Evolutionary conservation across 345 rosid genomes (phyloP).

Genomic region (Hevea brasiliensis): DNA sequence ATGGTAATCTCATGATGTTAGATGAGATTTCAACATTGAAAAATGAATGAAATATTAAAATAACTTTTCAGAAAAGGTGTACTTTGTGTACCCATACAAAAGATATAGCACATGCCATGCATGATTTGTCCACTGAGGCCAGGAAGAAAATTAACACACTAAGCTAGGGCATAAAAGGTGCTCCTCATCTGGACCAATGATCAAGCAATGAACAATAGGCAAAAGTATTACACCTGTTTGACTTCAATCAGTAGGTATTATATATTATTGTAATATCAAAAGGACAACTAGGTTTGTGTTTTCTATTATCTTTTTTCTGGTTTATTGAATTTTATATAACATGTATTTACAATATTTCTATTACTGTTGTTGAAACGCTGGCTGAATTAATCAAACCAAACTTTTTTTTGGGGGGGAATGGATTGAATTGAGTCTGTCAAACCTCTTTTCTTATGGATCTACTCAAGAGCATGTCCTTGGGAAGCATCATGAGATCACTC

Average conservation of each 20-base stretch:
- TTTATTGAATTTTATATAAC: no score
- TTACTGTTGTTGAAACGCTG: neutral
- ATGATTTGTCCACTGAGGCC: neutral
- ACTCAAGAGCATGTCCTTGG: conserved; percentile 87
- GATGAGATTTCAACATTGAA: no score
- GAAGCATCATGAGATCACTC: conserved; percentile 98
- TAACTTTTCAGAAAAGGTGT: no score
- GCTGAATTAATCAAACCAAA: neutral
- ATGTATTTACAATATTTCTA: no score
- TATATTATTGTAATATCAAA: no score
- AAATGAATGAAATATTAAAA: no score
- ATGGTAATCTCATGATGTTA: no score
- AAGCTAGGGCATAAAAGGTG: neutral
- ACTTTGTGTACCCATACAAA: neutral
- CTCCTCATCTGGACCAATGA: neutral
- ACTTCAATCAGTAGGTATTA: neutral
- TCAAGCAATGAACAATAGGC: neutral
- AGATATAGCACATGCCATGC: neutral
- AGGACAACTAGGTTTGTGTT: neutral
- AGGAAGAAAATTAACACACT: neutral
- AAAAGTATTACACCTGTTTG: neutral
- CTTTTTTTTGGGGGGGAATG: neutral
- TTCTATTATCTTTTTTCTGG: neutral
- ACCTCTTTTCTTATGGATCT: conserved; percentile 82
- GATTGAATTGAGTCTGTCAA: neutral